Conservation (phyloP, 2,329 filamentous ascomycete species). For the Aspergillus hiratsukae region DNA sequence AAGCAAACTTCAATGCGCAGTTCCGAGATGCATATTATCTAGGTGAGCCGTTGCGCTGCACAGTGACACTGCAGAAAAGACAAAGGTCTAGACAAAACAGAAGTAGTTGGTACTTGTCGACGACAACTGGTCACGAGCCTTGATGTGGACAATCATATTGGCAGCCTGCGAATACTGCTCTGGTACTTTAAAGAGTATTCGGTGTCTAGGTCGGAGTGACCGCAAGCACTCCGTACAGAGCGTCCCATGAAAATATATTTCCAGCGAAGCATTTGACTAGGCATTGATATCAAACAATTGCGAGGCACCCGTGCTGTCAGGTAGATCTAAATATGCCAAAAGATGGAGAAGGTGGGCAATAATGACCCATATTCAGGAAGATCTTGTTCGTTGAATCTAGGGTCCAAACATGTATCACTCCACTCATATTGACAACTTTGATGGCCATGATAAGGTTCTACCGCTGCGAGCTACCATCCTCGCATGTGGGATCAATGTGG, state of each 20-base stretch:
- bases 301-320: background rate
- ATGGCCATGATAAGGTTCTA: constrained; percentile 23
- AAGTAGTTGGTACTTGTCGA: background rate
- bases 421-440: constrained; percentile 9
- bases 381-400: constrained; percentile 9
- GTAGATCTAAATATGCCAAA: background rate
- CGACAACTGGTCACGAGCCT: background rate
- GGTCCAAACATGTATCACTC: constrained; percentile 11
- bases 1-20: background rate
- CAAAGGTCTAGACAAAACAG: background rate
- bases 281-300: background rate
- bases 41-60: background rate
- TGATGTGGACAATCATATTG: background rate
- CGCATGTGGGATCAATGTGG: constrained; percentile 20
- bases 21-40: no score
- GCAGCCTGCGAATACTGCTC: background rate
- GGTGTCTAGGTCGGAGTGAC: background rate
- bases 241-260: background rate
- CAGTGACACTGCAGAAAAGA: background rate
- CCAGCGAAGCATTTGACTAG: background rate
- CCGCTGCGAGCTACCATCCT: constrained; percentile 7
- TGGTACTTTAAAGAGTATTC: background rate
- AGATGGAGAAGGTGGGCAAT: constrained; percentile 5
- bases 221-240: background rate
- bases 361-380: constrained; percentile 14